Percentiles rank a stretch among this genome's conserved stretches.
Evolutionary conservation across 192 early-diverging fungal species (phyloP).

Genomic region (Mortierella alpina): DNA sequence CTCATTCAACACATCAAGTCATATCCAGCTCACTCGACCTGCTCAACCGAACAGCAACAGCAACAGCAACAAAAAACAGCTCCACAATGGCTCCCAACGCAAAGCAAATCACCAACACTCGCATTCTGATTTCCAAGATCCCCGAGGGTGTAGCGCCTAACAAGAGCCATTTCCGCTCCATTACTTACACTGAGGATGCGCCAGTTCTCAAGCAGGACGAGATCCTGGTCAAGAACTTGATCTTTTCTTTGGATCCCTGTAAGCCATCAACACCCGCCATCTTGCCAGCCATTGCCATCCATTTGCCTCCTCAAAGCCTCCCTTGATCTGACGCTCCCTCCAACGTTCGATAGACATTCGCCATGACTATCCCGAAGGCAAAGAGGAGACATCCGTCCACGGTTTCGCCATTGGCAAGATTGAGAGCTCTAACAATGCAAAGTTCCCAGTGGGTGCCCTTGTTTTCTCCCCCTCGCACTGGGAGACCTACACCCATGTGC

Average conservation of each 20-base stretch:
- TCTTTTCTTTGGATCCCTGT: conserved; percentile 85
- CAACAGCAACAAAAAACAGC: background rate
- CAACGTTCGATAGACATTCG: conserved; percentile 25
- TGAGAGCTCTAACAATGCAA: conserved; percentile 67
- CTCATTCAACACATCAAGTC: too few species aligned
- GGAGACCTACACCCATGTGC: conserved; percentile 50
- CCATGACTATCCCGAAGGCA: conserved; percentile 25
- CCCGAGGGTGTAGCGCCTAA: conserved; percentile 39
- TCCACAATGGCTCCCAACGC: background rate
- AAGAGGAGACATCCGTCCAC: conserved; percentile 58
- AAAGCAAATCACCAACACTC: conserved; percentile 21
- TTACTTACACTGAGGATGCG: background rate
- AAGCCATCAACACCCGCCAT: conserved; percentile 57
- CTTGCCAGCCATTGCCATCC: conserved; percentile 57
- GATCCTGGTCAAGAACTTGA: conserved; percentile 69
- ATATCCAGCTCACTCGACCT: too few species aligned
- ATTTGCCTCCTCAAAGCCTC: conserved; percentile 11
- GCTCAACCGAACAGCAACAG: background rate
- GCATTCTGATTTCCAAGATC: conserved; percentile 29
- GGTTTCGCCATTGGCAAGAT: conserved; percentile 75
- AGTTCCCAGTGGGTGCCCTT: conserved; percentile 68
- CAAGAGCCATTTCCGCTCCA: conserved; percentile 40
- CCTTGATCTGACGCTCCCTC: background rate
- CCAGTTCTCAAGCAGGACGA: conserved; percentile 56
- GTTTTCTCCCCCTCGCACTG: conserved; percentile 65